Evolutionary conservation across 2,329 filamentous ascomycete genomes (phyloP), one percentile per base, ranked within the genome.

Genomic region (Chaetomiaceae sp.): DNA sequence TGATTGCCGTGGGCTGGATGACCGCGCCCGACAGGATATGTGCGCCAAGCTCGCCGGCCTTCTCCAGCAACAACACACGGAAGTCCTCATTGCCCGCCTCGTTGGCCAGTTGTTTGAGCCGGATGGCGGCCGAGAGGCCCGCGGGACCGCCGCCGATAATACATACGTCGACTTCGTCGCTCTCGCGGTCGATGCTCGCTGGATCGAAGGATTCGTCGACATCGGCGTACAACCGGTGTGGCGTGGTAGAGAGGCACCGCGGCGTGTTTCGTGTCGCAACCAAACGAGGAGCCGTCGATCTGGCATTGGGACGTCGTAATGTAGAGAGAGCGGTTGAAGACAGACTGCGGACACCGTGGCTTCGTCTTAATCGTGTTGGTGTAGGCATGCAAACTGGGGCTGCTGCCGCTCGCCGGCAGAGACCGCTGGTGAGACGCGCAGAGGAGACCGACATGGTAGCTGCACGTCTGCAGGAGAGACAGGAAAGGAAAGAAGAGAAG

Each of bases 1-100:
- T 80, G 58, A 98, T 78, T 3, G 90, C 86, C 26, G 81, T 82
- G 3, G 93, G 91, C 66, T 98, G 83, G 56, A 98, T 84, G 38
- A 98, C 93, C 60, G 95, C 95, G 49, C 93, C 93, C 15, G 91
- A 97, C 30, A 98, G 76, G 53, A 95, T 95, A 66, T 98, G 93
- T 22, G 90, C 90, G 43, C 93, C 93, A 49, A 98, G 71, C 65
- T 98, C 93, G 52, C 90, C 88, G 2, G 93, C 89, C 70, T 98
- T 98, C 65, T 98, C 93, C 49, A 98, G 73, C 30, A 98, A 72
- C 48, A 98, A 72, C 10, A 98, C 91, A 27, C 93, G 79, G 64
- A 98, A 97, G 53, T 96, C 90, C 53, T 97, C 89, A 66, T 97
- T 95, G 53, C 93, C 91, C 27, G 87, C 88, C 62, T 90, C 88